Evolutionary conservation across 805 yeast genomes (phyloP).

Genomic region (Pichia cephalocereana): DNA sequence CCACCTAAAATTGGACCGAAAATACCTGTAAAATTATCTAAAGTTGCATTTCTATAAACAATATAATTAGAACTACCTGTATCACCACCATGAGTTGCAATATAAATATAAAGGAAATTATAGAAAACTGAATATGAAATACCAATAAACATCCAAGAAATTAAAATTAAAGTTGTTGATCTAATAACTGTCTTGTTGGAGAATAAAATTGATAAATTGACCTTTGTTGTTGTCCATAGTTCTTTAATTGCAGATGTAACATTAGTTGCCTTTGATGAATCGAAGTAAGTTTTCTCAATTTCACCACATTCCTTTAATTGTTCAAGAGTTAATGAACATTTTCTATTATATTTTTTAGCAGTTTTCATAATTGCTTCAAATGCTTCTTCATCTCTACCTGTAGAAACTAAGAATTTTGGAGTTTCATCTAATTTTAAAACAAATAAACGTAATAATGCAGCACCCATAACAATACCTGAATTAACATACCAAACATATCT

Average conservation of each 20-base stretch:
- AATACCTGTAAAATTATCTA: constrained; percentile 38
- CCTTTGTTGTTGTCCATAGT: constrained; percentile 22
- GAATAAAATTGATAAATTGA: constrained; percentile 39
- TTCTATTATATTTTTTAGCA: constrained; percentile 37
- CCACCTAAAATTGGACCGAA: constrained; percentile 50
- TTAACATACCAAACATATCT: constrained; percentile 47
- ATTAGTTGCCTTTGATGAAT: constrained; percentile 10
- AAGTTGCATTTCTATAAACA: constrained; percentile 40
- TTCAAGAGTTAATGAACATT: constrained; percentile 34
- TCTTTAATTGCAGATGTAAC: constrained; percentile 20
- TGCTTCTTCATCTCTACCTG: constrained; percentile 44
- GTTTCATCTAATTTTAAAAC: constrained; percentile 41
- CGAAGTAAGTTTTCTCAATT: constrained; percentile 21
- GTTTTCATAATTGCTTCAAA: constrained; percentile 33
- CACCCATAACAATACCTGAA: constrained; percentile 42
- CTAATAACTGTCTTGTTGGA: constrained; percentile 34
- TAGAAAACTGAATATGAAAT: constrained; percentile 48
- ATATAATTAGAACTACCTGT: constrained; percentile 31
- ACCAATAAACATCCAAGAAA: constrained; percentile 52
- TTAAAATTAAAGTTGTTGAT: constrained; percentile 35
- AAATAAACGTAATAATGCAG: constrained; percentile 40
- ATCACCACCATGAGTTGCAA: constrained; percentile 41
- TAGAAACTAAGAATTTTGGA: constrained; percentile 45
- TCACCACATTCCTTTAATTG: constrained; percentile 38
- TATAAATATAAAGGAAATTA: constrained; percentile 44